These are phyloP conservation scores for Corniculantispora saksenae DNA, from an alignment of 2,329 filamentous ascomycete species.

Conservation along the genomic window DNA sequence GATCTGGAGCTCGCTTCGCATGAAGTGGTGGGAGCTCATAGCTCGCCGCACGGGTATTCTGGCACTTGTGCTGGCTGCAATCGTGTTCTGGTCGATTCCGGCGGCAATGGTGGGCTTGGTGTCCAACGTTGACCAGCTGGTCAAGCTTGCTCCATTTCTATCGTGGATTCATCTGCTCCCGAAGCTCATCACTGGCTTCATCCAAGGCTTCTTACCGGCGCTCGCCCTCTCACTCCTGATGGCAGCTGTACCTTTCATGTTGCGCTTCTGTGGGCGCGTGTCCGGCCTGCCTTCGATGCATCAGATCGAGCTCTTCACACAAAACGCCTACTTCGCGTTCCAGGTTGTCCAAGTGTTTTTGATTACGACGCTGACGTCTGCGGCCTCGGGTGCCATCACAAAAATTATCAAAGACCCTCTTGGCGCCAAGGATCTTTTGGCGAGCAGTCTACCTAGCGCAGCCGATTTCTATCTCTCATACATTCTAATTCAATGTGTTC, in stretches of 20 bases:
- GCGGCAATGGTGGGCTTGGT: constrained; percentile 81
- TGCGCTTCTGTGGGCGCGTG: constrained; percentile 52
- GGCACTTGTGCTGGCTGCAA: constrained; percentile 72
- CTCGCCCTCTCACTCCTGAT: constrained; percentile 80
- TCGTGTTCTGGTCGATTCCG: constrained; percentile 82
- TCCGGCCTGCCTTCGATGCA: constrained; percentile 17
- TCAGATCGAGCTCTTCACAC: constrained; percentile 81
- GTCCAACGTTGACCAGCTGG: constrained; percentile 77
- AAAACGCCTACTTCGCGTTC: constrained; percentile 90
- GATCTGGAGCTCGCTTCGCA: constrained; percentile 81
- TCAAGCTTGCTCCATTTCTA: constrained; percentile 55
- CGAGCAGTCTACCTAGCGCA: constrained; percentile 72
- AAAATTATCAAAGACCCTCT: constrained; percentile 64
- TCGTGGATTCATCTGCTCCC: constrained; percentile 35
- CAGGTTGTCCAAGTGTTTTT: constrained; percentile 94
- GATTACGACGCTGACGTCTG: constrained; percentile 78
- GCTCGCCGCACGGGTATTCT: constrained; percentile 69
- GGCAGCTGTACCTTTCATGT: constrained; percentile 79
- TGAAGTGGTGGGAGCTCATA: constrained; percentile 85
- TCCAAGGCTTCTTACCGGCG: constrained; percentile 79
- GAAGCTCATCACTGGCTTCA: constrained; percentile 32
- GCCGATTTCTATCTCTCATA: constrained; percentile 96
- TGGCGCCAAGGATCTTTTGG: constrained; percentile 64
- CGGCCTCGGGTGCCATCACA: constrained; percentile 68
- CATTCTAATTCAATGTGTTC: constrained; percentile 88